These are phyloP conservation scores for Triangularia setosa DNA, from an alignment of 2,329 filamentous ascomycete genomes.

Conservation along the genomic window DNA sequence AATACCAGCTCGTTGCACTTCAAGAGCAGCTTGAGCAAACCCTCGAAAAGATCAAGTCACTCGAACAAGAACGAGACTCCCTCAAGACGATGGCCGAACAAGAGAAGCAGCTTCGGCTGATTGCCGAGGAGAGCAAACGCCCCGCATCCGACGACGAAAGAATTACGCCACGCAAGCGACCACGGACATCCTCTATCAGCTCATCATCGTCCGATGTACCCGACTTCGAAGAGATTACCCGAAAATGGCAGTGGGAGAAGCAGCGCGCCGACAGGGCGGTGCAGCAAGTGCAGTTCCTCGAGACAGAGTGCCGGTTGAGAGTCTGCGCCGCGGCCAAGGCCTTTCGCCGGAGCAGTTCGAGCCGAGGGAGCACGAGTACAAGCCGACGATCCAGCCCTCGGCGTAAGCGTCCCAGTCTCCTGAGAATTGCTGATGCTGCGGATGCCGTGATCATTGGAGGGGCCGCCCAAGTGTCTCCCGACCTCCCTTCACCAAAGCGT, in stretches of 20 bases:
- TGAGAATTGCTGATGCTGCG: constrained; percentile 39
- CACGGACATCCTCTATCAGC: constrained; percentile 43
- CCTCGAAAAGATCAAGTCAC: constrained; percentile 57
- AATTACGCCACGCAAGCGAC: constrained; percentile 54
- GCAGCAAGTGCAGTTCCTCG: constrained; percentile 71
- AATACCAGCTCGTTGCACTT: constrained; percentile 60
- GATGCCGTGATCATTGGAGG: constrained; percentile 42
- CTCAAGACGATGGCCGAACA: constrained; percentile 69
- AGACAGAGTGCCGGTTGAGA: constrained; percentile 67
- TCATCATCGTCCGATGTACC: constrained; percentile 54
- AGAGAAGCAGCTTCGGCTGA: constrained; percentile 64
- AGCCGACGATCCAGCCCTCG: constrained; percentile 30
- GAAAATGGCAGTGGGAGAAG: constrained; percentile 53
- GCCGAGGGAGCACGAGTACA: constrained; percentile 24
- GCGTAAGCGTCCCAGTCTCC: constrained; percentile 34
- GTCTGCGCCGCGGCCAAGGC: constrained; percentile 59
- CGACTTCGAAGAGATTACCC: constrained; percentile 55
- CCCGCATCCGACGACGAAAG: constrained; percentile 58
- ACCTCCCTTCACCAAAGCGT: constrained; percentile 34
- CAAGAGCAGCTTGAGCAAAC: constrained; percentile 65
- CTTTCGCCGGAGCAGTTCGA: constrained; percentile 29
- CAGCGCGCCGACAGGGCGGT: constrained; percentile 64
- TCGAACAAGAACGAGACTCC: constrained; percentile 71
- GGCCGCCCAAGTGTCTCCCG: constrained; percentile 29
- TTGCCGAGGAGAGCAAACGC: constrained; percentile 67